These are phyloP conservation scores for Botrytis medusae DNA, from an alignment of 2,329 filamentous ascomycete species.

Conservation along the genomic window DNA sequence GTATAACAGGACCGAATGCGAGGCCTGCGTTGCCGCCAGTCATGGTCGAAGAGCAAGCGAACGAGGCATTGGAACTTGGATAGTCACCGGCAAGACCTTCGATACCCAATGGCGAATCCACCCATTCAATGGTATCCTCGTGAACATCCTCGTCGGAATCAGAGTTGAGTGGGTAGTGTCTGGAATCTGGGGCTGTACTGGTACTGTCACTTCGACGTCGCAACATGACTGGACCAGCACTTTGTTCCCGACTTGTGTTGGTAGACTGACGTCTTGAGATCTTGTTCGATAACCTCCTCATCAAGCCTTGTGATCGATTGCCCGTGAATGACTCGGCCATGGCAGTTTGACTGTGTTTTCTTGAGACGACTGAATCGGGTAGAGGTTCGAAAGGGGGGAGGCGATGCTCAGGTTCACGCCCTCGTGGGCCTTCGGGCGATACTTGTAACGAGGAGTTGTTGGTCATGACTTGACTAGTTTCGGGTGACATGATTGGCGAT, in stretches of 20 bases:
- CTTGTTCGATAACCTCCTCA: constrained; percentile 80
- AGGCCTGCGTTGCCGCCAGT: constrained; percentile 41
- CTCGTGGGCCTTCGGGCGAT: constrained; percentile 63
- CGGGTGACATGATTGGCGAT: constrained; percentile 59
- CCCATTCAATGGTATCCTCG: constrained; percentile 45
- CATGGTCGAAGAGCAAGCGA: constrained; percentile 41
- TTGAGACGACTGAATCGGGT: constrained; percentile 67
- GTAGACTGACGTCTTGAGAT: constrained; percentile 75
- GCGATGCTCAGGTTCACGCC: constrained; percentile 53
- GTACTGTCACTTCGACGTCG: constrained; percentile 88
- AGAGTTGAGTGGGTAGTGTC: constrained; percentile 42
- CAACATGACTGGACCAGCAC: constrained; percentile 78
- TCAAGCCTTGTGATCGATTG: constrained; percentile 65
- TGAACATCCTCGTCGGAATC: constrained; percentile 61
- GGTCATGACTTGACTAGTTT: constrained; percentile 50
- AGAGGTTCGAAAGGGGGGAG: constrained; percentile 61
- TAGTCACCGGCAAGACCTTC: constrained; percentile 50
- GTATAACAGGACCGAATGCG: constrained; percentile 68
- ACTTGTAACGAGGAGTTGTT: constrained; percentile 64
- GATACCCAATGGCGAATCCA: constrained; percentile 44
- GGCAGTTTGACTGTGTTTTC: constrained; percentile 60
- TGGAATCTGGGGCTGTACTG: constrained; percentile 61
- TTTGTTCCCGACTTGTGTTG: constrained; percentile 77
- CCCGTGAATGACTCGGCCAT: constrained; percentile 60
- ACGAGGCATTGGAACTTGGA: constrained; percentile 51